These are phyloP conservation scores for Tolypocladium pustulatum DNA, from an alignment of 2,329 filamentous ascomycete genomes.

Conservation along the genomic window DNA sequence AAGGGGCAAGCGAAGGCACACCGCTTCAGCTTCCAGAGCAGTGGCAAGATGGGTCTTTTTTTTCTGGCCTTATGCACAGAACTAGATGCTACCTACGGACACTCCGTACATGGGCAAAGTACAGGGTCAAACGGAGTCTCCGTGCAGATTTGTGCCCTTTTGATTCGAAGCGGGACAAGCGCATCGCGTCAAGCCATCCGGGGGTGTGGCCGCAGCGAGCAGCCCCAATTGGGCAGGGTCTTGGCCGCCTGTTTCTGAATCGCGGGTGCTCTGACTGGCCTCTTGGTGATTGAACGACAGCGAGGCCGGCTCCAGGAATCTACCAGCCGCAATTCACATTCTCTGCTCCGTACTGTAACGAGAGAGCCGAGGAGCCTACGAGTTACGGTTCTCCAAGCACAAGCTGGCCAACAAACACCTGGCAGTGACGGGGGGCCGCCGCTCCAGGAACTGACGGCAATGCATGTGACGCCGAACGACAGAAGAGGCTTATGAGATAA, in stretches of 20 bases:
- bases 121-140: neutral
- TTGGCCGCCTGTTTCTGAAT: neutral
- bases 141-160: neutral
- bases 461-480: neutral
- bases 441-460: neutral
- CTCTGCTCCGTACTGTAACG: neutral
- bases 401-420: neutral
- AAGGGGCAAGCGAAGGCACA: neutral
- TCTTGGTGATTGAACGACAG: neutral
- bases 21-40: neutral
- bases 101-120: neutral
- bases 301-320: neutral
- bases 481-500: neutral
- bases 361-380: neutral
- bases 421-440: neutral
- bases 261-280: neutral
- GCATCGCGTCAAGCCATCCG: neutral
- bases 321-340: neutral
- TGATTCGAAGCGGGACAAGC: neutral
- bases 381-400: too few relatives aligned
- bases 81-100: neutral
- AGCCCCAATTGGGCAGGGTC: neutral
- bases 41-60: neutral
- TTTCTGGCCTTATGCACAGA: neutral
- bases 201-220: neutral